Base-by-base conservation (phyloP, 2,329 filamentous ascomycete species). In the Beauveria asiatica region DNA sequence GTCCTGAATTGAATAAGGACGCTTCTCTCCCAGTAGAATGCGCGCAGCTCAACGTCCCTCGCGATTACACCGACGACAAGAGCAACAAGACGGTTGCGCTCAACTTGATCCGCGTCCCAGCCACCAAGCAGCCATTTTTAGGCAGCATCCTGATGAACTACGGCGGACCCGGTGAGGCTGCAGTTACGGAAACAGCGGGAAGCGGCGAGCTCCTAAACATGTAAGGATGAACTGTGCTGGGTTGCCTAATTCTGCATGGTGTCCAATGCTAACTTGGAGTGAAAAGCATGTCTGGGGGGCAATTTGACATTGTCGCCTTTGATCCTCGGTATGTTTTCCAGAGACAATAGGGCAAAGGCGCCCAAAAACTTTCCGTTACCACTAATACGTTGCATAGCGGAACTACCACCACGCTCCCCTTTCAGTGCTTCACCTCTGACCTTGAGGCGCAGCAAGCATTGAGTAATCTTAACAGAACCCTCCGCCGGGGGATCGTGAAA, bases 91-190 rank as follows among this genome's bases (percentile, higher is more conserved):
- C 59, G 1, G 33, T 65, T 11, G 27, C 58, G 1, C 52, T 65
- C 3, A 50, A 58, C 3, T 21, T 65, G 17, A 45, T 62, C 13
- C 55, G 51, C 3, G 45, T 63, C 37, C 57, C 60, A 3, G 62
- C 65, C 0, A 42, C 61, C 2, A 63, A 64, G 21, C 56, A 64
- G 42, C 65, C 66, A 3, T 63, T 62, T 5, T 67, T 67, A 45
- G 69, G 70, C 2, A 71, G 66, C 58, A 71, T 72, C 39, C 41
- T 72, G 25, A 57, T 71, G 56, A 73, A 73, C 59, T 69, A 65
- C 60, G 68, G 68, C 17, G 69, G 69, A 0, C 69, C 69, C 0
- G 64, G 70, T 9, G 6, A 6, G 3, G 37, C 17, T 19, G 27
- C 50, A 1, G 17, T 54, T 21, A 9, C n/a, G 2, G 9, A 11